Percentiles rank a stretch among this genome's conserved stretches.
Conservation (phyloP, 768 basidiomycete species). For the Cubamyces lactineus region DNA sequence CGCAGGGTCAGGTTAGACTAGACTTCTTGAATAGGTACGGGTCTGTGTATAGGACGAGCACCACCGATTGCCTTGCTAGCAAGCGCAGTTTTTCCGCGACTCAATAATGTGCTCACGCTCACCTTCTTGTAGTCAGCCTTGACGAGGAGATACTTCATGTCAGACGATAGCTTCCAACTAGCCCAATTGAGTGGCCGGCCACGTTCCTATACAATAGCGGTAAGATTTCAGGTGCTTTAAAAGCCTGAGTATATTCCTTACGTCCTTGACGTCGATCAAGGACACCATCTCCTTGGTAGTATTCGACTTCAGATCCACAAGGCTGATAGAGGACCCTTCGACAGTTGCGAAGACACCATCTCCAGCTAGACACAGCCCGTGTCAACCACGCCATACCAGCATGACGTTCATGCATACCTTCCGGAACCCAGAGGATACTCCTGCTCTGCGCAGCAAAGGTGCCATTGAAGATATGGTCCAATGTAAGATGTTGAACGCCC, state of each 20-base stretch:
- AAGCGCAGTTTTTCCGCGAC: background rate
- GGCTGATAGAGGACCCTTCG: slow-evolving; percentile 65
- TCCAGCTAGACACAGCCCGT: slow-evolving; percentile 58
- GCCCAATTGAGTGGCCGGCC: slow-evolving; percentile 54
- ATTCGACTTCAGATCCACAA: slow-evolving; percentile 83
- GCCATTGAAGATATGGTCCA: slow-evolving; percentile 93
- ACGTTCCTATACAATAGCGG: slow-evolving; percentile 46
- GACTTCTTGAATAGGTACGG: too few relatives aligned
- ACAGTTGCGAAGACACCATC: slow-evolving; percentile 87
- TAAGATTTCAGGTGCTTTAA: background rate
- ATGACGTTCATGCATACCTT: slow-evolving; percentile 55
- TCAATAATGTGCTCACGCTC: slow-evolving; percentile 40
- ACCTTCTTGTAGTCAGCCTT: slow-evolving; percentile 79
- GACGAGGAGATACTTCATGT: slow-evolving; percentile 88
- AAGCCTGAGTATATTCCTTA: slow-evolving; percentile 36
- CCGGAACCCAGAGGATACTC: slow-evolving; percentile 82
- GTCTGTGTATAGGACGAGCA: too few relatives aligned
- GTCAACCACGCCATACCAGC: background rate
- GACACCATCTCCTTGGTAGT: slow-evolving; percentile 63
- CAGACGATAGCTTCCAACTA: slow-evolving; percentile 84
- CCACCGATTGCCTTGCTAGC: too few relatives aligned
- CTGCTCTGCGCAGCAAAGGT: slow-evolving; percentile 64
- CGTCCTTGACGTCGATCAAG: slow-evolving; percentile 63
- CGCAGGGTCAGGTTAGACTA: too few relatives aligned
- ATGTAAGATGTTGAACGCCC: slow-evolving; percentile 69